Percentiles rank a stretch among this genome's conserved stretches.
Evolutionary conservation across 2,329 filamentous ascomycete genomes (phyloP).

Genomic region (Arthrobotrys iridis): DNA sequence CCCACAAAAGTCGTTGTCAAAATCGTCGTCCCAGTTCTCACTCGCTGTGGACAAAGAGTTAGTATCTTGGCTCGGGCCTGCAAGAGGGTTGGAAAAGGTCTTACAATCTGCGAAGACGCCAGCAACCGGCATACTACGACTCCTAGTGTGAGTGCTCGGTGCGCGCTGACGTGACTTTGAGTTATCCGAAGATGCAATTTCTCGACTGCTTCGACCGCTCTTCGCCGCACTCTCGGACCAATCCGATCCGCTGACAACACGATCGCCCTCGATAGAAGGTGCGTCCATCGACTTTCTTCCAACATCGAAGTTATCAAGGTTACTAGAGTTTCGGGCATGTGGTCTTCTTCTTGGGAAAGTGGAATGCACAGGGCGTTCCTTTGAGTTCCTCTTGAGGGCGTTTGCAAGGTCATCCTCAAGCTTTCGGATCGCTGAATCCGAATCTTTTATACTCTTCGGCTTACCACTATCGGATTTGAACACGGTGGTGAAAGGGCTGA

Average conservation of each 20-base stretch:
- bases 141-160: conserved; percentile 51
- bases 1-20: conserved; percentile 67
- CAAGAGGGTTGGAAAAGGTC: background rate
- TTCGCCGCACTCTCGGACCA: conserved; percentile 52
- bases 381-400: conserved; percentile 50
- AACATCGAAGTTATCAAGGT: conserved; percentile 50
- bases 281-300: conserved; percentile 46
- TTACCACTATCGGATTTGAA: conserved; percentile 39
- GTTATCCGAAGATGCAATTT: conserved; percentile 46
- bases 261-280: conserved; percentile 50
- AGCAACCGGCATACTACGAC: conserved; percentile 53
- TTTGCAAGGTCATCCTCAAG: conserved; percentile 49
- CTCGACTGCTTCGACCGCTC: conserved; percentile 47
- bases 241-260: conserved; percentile 49
- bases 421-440: conserved; percentile 42
- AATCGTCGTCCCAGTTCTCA: conserved; percentile 91
- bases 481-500: conserved; percentile 40
- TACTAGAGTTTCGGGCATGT: conserved; percentile 49
- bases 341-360: conserved; percentile 47
- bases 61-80: background rate
- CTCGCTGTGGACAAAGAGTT: conserved; percentile 63
- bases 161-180: conserved; percentile 50
- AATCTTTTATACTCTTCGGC: conserved; percentile 19
- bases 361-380: conserved; percentile 48
- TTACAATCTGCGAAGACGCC: conserved; percentile 53